Evolutionary conservation across 805 yeast genomes (phyloP), one percentile per base, ranked within the genome.

Genomic region (Blastobotrys mokoenaii): DNA sequence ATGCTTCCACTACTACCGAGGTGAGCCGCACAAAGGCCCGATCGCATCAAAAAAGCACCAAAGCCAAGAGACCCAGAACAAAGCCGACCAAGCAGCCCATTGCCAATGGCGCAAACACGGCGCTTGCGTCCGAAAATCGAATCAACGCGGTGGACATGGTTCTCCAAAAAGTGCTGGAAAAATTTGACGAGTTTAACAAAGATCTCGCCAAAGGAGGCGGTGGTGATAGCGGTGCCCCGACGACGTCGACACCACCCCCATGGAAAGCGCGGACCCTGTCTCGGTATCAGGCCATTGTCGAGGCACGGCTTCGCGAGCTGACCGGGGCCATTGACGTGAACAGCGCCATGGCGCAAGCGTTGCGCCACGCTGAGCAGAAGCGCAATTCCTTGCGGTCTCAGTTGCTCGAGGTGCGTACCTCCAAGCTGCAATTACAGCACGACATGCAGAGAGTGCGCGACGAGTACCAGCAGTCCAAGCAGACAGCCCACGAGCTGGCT

Each of bases 111-210:
- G 11, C 38, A 31, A 8, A 15, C n/a, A 52, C 55, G 9, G 32
- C 37, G 4, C 34, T 33, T 3, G 37, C 35, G 6, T 52, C 54
- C 2, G 48, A 50, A 7, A 42, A 41, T 27, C 37, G 43, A 17
- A 40, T 51, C 18, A 53, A 48, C 34, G 54, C 51, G 1, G 40
- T 50, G 2, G 57, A 53, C 37, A 47, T 53, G 2, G 43, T 50
- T 12, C 34, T 50, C 2, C 49, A 49, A 22, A 36, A 45, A 2
- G 43, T 48, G 6, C 15, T 34, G 10, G 51, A 50, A 12, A 29
- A 38, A 9, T 25, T 50, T 10, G 41, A 49, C 14, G 17, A 15
- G 15, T 41, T 32, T 2, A n/a, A 22, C n/a, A 50, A 45, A 2
- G 15, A 30, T 2, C 3, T 15, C 6, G 44, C n/a, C 8, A 22